These are phyloP conservation scores for Trichosporon sp. DNA, from an alignment of 1,284 basidiomycete species.

Conservation along the genomic window DNA sequence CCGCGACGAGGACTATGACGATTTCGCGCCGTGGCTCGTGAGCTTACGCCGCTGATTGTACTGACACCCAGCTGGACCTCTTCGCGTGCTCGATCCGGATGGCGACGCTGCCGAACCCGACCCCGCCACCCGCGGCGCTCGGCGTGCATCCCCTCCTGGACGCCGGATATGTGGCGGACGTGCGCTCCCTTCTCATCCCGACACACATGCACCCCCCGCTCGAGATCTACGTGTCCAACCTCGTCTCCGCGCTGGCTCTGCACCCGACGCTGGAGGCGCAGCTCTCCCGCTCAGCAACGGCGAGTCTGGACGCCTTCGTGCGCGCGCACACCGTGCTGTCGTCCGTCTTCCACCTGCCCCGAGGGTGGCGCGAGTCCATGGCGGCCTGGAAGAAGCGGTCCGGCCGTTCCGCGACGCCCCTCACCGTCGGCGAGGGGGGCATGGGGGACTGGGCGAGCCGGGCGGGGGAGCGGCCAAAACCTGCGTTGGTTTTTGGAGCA, in stretches of 20 bases:
- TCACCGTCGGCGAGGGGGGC: slow-evolving; percentile 35
- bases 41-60: slow-evolving; percentile 20
- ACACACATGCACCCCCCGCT: slow-evolving; percentile 52
- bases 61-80: slow-evolving; percentile 40
- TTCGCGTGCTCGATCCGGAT: slow-evolving; percentile 36
- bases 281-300: slow-evolving; percentile 38
- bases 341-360: slow-evolving; percentile 37
- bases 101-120: slow-evolving; percentile 22
- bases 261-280: slow-evolving; percentile 43
- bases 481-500: slow-evolving; percentile 18
- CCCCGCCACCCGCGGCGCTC: slow-evolving; percentile 29
- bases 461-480: slow-evolving; percentile 48
- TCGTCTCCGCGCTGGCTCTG: slow-evolving; percentile 44
- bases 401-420: neutral
- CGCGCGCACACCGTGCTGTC: slow-evolving; percentile 45
- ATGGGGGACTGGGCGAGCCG: slow-evolving; percentile 44
- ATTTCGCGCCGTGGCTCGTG: slow-evolving; percentile 45
- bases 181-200: slow-evolving; percentile 42
- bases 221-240: slow-evolving; percentile 45
- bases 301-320: slow-evolving; percentile 38
- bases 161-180: slow-evolving; percentile 36
- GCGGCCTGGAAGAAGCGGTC: slow-evolving; percentile 23
- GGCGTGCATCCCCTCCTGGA: slow-evolving; percentile 31
- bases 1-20: slow-evolving; percentile 36
- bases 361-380: slow-evolving; percentile 33